phyloP scores from a whole-genome alignment of 1,284 basidiomycete species.

The Cryptococcus amylolentus region DNA sequence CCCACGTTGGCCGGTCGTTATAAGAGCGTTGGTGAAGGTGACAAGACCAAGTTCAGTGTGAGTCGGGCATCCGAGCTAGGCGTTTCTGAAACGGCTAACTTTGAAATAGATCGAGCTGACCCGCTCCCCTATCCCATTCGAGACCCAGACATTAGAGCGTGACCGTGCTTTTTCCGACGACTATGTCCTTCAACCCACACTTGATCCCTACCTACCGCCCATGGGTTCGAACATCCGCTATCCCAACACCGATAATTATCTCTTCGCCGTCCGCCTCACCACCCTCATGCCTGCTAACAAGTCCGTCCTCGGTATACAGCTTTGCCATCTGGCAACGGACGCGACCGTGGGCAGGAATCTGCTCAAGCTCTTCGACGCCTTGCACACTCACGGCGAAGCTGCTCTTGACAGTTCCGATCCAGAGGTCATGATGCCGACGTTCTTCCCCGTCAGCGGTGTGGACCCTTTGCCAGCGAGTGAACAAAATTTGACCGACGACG shows the following conservation, averaged over 20 bases:
- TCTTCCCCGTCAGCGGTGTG: background rate
- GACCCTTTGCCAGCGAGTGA: background rate
- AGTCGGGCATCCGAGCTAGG: background rate
- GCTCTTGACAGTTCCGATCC: background rate
- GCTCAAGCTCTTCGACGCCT: slow-evolving; percentile 19
- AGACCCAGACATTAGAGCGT: slow-evolving; percentile 13
- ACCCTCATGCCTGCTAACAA: slow-evolving; percentile 12
- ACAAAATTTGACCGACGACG: background rate
- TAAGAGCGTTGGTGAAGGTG: slow-evolving; percentile 3
- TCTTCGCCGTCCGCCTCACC: slow-evolving; percentile 20
- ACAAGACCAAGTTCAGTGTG: slow-evolving; percentile 15
- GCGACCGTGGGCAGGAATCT: slow-evolving; percentile 17
- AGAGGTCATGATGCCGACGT: background rate
- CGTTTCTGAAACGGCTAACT: background rate
- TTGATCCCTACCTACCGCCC: slow-evolving; percentile 14
- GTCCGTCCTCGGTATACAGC: slow-evolving; percentile 23
- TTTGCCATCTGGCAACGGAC: slow-evolving; percentile 25
- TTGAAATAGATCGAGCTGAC: slow-evolving; percentile 20
- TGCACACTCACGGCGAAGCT: slow-evolving; percentile 17
- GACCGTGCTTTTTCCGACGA: background rate
- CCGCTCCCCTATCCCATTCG: slow-evolving; percentile 25
- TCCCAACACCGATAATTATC: slow-evolving; percentile 16
- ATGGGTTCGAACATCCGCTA: slow-evolving; percentile 11
- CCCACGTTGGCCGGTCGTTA: slow-evolving; percentile 21
- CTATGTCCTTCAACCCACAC: slow-evolving; percentile 18